phyloP scores from a whole-genome alignment of 2,329 filamentous ascomycete genomes.

The Cladorrhinum sp. region DNA sequence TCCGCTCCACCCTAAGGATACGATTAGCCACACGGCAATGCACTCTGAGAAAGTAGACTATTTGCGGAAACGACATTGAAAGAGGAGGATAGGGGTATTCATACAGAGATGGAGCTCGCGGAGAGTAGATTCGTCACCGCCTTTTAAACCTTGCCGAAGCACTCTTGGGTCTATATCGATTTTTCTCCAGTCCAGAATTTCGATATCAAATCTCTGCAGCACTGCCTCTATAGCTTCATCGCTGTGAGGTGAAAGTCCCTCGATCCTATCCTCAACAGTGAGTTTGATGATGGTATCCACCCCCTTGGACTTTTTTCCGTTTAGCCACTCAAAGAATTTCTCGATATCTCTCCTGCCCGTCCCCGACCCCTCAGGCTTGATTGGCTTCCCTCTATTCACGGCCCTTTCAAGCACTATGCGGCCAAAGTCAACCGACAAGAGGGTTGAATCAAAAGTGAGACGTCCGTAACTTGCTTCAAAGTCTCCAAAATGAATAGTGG shows the following conservation, averaged over 20 bases:
- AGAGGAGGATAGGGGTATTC: too few species aligned
- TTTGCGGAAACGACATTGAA: too few species aligned
- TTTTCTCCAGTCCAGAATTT: not conserved
- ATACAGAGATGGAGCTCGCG: not conserved
- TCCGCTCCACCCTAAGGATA: not conserved
- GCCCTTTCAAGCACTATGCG: not conserved
- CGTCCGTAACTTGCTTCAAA: not conserved
- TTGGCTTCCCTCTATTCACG: not conserved
- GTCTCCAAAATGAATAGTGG: not conserved
- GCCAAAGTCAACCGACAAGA: not conserved
- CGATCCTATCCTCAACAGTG: not conserved
- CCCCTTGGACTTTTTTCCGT: not conserved
- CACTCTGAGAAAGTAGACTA: too few species aligned
- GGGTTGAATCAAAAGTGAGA: not conserved
- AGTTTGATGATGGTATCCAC: not conserved
- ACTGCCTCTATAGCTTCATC: not conserved
- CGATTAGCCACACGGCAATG: too few species aligned
- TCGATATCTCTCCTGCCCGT: not conserved
- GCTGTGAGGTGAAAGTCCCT: not conserved
- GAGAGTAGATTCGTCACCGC: not conserved
- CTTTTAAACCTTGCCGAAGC: not conserved
- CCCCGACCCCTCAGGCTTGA: not conserved
- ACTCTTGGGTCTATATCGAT: not conserved
- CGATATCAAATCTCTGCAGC: not conserved
- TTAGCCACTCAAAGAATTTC: not conserved